Evolutionary conservation across 176 grass and related monocot genomes (phyloP).

Genomic region (Musa acuminata): DNA sequence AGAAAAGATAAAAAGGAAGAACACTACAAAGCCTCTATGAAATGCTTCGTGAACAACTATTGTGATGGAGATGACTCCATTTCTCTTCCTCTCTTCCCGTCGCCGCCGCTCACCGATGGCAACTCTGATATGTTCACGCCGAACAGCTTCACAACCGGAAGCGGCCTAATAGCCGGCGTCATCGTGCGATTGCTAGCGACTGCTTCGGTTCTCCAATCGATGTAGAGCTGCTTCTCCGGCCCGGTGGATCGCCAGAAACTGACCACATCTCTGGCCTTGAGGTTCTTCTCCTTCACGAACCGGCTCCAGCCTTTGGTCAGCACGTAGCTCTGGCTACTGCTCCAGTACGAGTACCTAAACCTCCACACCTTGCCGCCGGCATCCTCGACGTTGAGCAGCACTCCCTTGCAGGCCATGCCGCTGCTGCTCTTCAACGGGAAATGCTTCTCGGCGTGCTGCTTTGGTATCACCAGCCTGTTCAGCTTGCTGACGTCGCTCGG

Average conservation of each 20-base stretch:
- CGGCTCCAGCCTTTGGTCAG: conserved; percentile 16
- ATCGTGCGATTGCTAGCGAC: background rate
- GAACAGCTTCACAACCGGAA: background rate
- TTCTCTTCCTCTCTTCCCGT: background rate
- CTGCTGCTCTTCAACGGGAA: conserved; percentile 3
- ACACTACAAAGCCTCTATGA: background rate
- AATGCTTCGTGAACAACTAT: background rate
- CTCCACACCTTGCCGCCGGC: conserved; percentile 3
- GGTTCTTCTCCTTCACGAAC: conserved; percentile 12
- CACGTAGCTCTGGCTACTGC: conserved; percentile 15
- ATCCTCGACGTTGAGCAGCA: background rate
- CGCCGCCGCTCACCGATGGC: background rate
- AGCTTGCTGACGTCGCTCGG: conserved; percentile 13
- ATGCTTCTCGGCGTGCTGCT: conserved; percentile 11
- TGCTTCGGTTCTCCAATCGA: background rate
- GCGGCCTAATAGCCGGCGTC: background rate
- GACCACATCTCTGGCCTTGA: background rate
- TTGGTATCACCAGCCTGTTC: conserved; percentile 9
- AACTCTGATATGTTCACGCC: background rate
- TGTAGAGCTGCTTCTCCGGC: background rate
- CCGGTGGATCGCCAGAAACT: background rate
- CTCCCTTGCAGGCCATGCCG: background rate
- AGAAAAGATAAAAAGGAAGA: no score
- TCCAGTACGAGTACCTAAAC: conserved; percentile 12
- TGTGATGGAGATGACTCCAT: background rate